A percentile compares a stretch with the other conserved stretches of the same genome.
These are phyloP conservation scores for Fusarium nurragi DNA, from an alignment of 2,329 filamentous ascomycete species.

Conservation along the genomic window DNA sequence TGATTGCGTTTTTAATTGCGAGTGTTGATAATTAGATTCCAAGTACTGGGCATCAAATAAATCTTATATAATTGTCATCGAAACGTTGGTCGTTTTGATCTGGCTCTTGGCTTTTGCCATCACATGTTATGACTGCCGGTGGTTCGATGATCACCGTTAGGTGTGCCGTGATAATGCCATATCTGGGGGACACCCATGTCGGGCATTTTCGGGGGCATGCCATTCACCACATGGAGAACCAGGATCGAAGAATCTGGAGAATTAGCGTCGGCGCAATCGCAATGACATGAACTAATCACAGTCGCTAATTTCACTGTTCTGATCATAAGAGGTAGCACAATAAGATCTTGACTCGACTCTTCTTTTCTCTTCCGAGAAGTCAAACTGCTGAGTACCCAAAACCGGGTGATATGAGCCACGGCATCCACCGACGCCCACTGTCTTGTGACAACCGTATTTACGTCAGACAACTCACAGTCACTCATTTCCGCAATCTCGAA, in stretches of 20 bases:
- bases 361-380: not conserved
- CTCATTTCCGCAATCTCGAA: not conserved
- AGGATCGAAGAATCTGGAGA: slow-evolving; percentile 2
- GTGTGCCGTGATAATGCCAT: slow-evolving; percentile 21
- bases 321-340: not conserved
- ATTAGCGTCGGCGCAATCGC: not conserved
- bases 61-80: slow-evolving; percentile 28
- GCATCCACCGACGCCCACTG: slow-evolving; percentile 13
- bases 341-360: not conserved
- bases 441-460: slow-evolving; percentile 22
- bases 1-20: not conserved
- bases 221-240: slow-evolving; percentile 9
- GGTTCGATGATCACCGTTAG: slow-evolving; percentile 38
- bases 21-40: not conserved
- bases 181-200: slow-evolving; percentile 21
- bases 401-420: slow-evolving; percentile 25
- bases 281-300: not conserved
- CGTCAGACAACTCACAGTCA: slow-evolving; percentile 10
- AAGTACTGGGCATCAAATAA: not conserved
- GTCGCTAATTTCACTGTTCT: not conserved
- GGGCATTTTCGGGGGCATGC: slow-evolving; percentile 26
- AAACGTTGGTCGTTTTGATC: slow-evolving; percentile 1
- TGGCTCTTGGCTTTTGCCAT: slow-evolving; percentile 3
- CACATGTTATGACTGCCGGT: slow-evolving; percentile 36
- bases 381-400: not conserved